Evolutionary conservation across 2,329 filamentous ascomycete genomes (phyloP).

Genomic region (Pseudocercospora eumusae): DNA sequence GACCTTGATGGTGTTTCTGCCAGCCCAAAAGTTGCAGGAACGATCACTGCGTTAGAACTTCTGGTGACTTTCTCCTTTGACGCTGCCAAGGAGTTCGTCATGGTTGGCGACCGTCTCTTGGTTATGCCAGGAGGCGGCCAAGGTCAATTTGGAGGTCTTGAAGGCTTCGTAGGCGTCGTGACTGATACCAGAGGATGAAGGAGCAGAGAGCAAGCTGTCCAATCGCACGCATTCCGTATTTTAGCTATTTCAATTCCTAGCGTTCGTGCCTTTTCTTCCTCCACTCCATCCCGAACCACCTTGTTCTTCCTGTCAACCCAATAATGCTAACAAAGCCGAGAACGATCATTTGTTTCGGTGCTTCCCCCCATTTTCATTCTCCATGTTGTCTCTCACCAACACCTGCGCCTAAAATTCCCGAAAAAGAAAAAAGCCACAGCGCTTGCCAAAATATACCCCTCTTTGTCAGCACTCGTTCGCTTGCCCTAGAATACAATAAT

Average conservation of each 20-base stretch:
- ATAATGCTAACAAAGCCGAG: not conserved
- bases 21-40: slow-evolving; percentile 30
- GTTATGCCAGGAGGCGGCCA: slow-evolving; percentile 71
- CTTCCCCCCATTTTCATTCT: not conserved
- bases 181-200: slow-evolving; percentile 39
- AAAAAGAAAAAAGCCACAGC: slow-evolving; percentile 1
- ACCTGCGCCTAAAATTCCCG: not conserved
- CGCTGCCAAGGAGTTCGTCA: slow-evolving; percentile 70
- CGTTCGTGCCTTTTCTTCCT: not conserved
- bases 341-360: not conserved
- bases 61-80: slow-evolving; percentile 69
- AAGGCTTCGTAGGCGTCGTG: slow-evolving; percentile 71
- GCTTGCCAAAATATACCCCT: not conserved
- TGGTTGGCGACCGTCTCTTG: slow-evolving; percentile 68
- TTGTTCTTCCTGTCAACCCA: not conserved
- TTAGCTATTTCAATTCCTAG: not conserved
- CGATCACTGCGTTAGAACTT: slow-evolving; percentile 35
- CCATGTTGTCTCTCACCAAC: not conserved
- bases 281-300: not conserved
- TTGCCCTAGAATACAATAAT: not conserved
- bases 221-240: not conserved
- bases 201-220: not conserved
- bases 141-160: slow-evolving; percentile 62
- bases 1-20: slow-evolving; percentile 24
- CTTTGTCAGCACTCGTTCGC: not conserved